These are phyloP conservation scores for Penicillium maclennaniae DNA, from an alignment of 495 filamentous ascomycete genomes.

Conservation along the genomic window DNA sequence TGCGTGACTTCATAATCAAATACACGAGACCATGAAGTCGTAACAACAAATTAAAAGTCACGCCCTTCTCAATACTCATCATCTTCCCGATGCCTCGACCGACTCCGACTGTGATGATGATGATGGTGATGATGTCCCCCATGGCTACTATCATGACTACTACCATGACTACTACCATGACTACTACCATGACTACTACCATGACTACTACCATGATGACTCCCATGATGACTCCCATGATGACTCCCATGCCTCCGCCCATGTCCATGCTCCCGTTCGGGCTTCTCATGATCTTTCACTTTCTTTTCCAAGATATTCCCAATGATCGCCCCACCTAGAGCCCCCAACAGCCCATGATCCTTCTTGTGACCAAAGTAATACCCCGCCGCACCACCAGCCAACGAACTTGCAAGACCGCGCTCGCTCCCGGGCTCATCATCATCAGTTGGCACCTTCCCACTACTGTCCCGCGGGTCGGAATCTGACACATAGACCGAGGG, in stretches of 20 bases:
- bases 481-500: slow-evolving; percentile 24
- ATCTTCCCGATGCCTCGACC: slow-evolving; percentile 11
- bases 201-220: not conserved
- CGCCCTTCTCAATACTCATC: slow-evolving; percentile 8
- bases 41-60: not conserved
- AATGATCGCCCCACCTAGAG: slow-evolving; percentile 46
- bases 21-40: too few relatives aligned
- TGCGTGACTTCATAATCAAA: too few relatives aligned
- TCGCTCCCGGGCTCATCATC: slow-evolving; percentile 32
- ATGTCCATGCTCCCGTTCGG: slow-evolving; percentile 17
- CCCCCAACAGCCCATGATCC: slow-evolving; percentile 45
- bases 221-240: not conserved
- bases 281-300: slow-evolving; percentile 29
- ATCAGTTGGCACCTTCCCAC: slow-evolving; percentile 8
- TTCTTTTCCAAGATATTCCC: slow-evolving; percentile 45
- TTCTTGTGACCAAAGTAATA: slow-evolving; percentile 46
- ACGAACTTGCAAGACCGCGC: slow-evolving; percentile 39
- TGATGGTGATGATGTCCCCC: slow-evolving; percentile 16
- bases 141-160: not conserved
- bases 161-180: slow-evolving; percentile 15
- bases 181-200: not conserved
- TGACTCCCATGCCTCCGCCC: slow-evolving; percentile 11
- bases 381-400: slow-evolving; percentile 46
- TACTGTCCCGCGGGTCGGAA: slow-evolving; percentile 1
- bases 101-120: slow-evolving; percentile 21